Conservation (phyloP, 305 asterid species). For the Solanum chacoense region DNA sequence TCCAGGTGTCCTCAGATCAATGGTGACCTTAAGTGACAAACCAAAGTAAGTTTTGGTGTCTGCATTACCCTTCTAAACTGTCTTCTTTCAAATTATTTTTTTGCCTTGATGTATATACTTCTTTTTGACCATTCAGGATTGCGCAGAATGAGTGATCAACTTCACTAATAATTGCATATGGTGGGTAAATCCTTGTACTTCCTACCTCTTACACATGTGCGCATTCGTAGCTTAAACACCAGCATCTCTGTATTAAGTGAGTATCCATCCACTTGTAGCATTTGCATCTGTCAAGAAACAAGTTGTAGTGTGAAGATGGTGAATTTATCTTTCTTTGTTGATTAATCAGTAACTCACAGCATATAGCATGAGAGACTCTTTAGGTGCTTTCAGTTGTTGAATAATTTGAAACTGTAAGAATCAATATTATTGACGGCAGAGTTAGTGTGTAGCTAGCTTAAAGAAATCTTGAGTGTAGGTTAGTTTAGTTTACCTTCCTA, state of each 20-base stretch:
- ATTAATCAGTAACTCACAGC: neutral
- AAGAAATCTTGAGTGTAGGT: neutral
- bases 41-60: slow-evolving; percentile 32
- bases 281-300: neutral
- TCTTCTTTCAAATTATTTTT: neutral
- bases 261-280: neutral
- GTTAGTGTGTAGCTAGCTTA: neutral
- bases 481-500: neutral
- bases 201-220: neutral
- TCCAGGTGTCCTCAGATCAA: slow-evolving; percentile 77
- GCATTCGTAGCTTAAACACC: neutral
- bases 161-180: slow-evolving; percentile 1
- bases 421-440: neutral
- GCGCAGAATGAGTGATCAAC: slow-evolving; percentile 24
- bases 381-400: neutral
- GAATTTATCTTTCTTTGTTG: neutral
- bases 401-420: neutral
- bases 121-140: slow-evolving; percentile 23
- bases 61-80: neutral
- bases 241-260: neutral
- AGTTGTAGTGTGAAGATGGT: neutral
- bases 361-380: neutral
- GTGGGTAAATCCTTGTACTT: neutral
- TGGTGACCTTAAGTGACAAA: slow-evolving; percentile 66
- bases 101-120: slow-evolving; percentile 7